Evolutionary conservation across 2,329 filamentous ascomycete species (phyloP), one percentile per base, ranked within the genome.

Genomic region (Clonostachys sp.): DNA sequence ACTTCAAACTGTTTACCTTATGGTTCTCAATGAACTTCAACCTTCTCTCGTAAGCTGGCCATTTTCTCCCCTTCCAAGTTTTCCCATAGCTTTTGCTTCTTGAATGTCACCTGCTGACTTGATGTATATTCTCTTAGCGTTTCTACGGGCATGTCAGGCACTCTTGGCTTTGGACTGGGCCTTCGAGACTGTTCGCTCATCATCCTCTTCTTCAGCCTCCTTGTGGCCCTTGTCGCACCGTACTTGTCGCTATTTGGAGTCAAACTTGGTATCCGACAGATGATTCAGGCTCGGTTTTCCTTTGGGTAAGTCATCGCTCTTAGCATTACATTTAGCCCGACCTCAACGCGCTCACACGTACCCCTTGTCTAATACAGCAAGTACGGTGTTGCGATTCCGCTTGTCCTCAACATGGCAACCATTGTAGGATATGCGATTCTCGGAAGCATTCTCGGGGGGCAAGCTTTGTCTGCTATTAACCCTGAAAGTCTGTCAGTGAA

Each of bases 181-280:
- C 66, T 86, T 16, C 70, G 79, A 41, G 76, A 83, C 52, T 72
- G 74, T 14, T 62, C 78, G 2, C 66, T 86, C 12, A 66, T 84
- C 34, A 84, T 86, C 42, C 58, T 86, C 42, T 86, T 86, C 66
- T 85, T 86, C 61, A 75, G 72, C 12, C 60, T 85, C n/a, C 53
- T 84, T 24, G 76, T 75, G 2, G 75, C 75, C 0, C 50, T 74
- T 6, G 66, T 76, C 1, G 75, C 80, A 1, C 81, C 78, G 4
- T 83, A 77, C 54, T 65, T 85, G 24, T 74, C 74, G 40, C 81
- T 75, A 0, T 62, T 83, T 45, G 81, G 81, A 0, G 78, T 81
- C 5, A 77, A 76, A 61, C 84, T 80, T 10, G 83, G 81, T 40
- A 77, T 86, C 72, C 72, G 82, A n/a, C 81, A 85, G 61, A 82